Base-by-base conservation (phyloP, 2,329 filamentous ascomycete species). In the Geosmithia flava region DNA sequence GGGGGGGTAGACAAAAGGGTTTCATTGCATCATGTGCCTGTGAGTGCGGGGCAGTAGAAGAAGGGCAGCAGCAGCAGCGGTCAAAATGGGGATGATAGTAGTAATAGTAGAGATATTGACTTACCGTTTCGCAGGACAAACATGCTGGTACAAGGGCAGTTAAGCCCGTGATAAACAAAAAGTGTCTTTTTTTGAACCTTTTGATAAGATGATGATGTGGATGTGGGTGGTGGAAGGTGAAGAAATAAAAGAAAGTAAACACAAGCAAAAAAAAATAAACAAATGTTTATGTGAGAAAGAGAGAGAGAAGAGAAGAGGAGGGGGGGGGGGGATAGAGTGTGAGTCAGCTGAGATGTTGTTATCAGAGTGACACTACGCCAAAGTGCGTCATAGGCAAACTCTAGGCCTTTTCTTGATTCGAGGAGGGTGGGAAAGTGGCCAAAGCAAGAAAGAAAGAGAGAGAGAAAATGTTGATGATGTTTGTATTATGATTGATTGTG, bases 71-170 rank as follows among this genome's bases (percentile, higher is more conserved):
- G 33, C 33, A 13, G 19, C 17, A 41, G 27, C 17, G 19, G 45
- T 33, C 20, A 46, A 42, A 20, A 42, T 20, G 30, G 8, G 23
- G 23, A 27, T 27, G 23, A 8, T 27, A n/a, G 23, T 27, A 27
- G 23, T 8, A 42, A 23, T 17, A 40, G 23, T 47, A 44, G 54
- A 56, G n/a, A 65, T 72, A 59, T 59, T 56, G 6, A 65, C 72
- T 59, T 60, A 69, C 68, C 67, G 59, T 68, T 69, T 51, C 64
- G 61, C 52, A 68, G 62, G 50, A 70, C 62, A 56, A 70, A 70
- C 68, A 70, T 70, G 47, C 52, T 55, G 42, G 20, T 15, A 20
- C 13, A 3, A n/a, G 33, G 33, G 41, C 20, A 42, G 41, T 16
- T 10, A n/a, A 11, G 41, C 20, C 41, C 20, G 41, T 37, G 3